Conservation (phyloP, 176 grass and related monocot genomes). For the Oryza glaberrima region DNA sequence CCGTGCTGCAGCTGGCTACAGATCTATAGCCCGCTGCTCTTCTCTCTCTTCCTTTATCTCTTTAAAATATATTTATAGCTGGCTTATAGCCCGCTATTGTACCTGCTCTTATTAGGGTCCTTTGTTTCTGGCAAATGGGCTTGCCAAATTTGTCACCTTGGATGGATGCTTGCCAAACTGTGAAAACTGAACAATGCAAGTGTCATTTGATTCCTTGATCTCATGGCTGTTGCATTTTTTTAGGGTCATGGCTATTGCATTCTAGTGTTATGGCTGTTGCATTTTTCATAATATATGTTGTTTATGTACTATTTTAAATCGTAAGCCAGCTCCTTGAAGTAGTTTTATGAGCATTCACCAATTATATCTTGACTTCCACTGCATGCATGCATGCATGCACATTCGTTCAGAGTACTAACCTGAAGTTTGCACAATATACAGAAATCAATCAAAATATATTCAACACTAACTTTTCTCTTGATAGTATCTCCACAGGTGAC, state of each 20-base stretch:
- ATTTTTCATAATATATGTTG: background rate
- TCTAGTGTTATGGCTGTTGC: slow-evolving; percentile 1
- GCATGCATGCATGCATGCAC: background rate
- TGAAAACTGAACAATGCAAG: background rate
- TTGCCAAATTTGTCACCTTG: background rate
- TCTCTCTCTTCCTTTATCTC: too few species aligned
- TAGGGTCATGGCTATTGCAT: background rate
- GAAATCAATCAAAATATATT: background rate
- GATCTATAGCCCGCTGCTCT: too few species aligned
- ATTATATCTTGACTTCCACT: slow-evolving; percentile 11
- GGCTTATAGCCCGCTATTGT: too few species aligned
- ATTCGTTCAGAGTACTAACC: background rate
- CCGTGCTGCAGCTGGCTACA: too few species aligned
- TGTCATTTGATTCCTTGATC: background rate
- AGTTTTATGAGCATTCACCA: background rate
- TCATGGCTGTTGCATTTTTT: background rate
- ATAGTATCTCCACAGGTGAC: slow-evolving; percentile 7
- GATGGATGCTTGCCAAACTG: background rate
- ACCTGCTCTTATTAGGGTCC: background rate
- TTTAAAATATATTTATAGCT: too few species aligned
- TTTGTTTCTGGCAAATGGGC: slow-evolving; percentile 17
- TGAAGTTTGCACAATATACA: background rate
- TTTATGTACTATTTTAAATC: slow-evolving; percentile 4
- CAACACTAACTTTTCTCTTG: slow-evolving; percentile 7
- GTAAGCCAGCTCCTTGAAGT: slow-evolving; percentile 9